Percentiles rank a stretch among this genome's conserved stretches.
phyloP scores from a whole-genome alignment of 2,329 filamentous ascomycete genomes.

The Fusarium armeniacum region DNA sequence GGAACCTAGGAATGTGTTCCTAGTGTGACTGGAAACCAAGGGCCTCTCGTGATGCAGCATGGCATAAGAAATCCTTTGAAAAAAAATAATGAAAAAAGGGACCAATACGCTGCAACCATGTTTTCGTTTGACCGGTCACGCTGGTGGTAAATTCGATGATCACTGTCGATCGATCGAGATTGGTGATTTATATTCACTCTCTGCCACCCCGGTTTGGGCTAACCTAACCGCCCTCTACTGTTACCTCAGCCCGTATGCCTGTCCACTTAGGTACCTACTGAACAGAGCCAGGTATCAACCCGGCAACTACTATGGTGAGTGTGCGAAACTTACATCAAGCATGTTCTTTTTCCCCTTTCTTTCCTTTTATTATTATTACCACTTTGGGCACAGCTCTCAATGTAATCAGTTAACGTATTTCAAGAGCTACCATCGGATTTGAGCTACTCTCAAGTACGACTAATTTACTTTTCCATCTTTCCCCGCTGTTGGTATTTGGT shows the following conservation, averaged over 20 bases:
- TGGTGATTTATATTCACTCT: conserved; percentile 24
- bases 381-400: conserved; percentile 17
- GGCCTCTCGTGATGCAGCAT: conserved; percentile 34
- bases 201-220: conserved; percentile 11
- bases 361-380: conserved; percentile 10
- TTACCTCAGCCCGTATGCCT: neutral
- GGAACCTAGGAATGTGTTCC: conserved; percentile 28
- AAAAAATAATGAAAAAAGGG: conserved; percentile 3
- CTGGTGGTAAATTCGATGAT: conserved; percentile 31
- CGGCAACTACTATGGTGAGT: neutral
- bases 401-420: conserved; percentile 9
- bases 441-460: conserved; percentile 13
- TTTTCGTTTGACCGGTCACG: conserved; percentile 39
- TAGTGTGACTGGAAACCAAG: conserved; percentile 23
- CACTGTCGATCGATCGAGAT: conserved; percentile 47
- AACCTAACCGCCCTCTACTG: conserved; percentile 3
- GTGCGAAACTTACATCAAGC: conserved; percentile 15
- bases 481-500: conserved; percentile 17
- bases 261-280: neutral
- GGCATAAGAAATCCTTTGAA: conserved; percentile 14
- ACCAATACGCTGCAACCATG: conserved; percentile 30
- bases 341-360: conserved; percentile 14
- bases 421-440: conserved; percentile 11
- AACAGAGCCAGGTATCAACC: neutral
- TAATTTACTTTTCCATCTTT: conserved; percentile 22